Evolutionary conservation across 192 early-diverging fungal species (phyloP).

Genomic region (Chytriomyces hyalinus): DNA sequence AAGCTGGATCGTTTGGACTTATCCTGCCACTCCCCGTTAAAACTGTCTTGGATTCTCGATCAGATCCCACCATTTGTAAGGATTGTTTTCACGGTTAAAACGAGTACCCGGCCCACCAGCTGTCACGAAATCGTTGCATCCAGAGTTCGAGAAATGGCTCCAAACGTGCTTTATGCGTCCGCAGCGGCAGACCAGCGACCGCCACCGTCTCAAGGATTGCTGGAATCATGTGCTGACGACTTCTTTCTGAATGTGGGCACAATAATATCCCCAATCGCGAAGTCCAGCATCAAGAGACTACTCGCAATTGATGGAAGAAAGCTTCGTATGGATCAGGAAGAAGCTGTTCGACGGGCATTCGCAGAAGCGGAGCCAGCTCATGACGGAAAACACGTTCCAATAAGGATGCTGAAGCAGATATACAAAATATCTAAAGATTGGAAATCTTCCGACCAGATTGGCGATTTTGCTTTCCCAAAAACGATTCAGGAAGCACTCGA

Average conservation of each 20-base stretch:
- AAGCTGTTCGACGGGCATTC: slow-evolving; percentile 5
- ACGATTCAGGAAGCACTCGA: slow-evolving; percentile 16
- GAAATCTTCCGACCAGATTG: slow-evolving; percentile 8
- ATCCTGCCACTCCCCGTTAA: background rate
- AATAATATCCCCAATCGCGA: slow-evolving; percentile 19
- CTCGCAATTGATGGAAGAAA: slow-evolving; percentile 24
- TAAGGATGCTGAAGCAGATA: slow-evolving; percentile 18
- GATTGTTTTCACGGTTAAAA: slow-evolving; percentile 3
- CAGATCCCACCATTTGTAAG: slow-evolving; percentile 18
- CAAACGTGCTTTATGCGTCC: background rate
- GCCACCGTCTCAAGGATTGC: slow-evolving; percentile 7
- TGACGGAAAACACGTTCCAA: background rate
- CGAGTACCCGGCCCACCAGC: background rate
- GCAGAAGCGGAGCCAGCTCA: background rate
- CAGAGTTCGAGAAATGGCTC: slow-evolving; percentile 10
- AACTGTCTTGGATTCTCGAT: slow-evolving; percentile 32
- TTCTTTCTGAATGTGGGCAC: slow-evolving; percentile 20
- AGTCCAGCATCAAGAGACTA: slow-evolving; percentile 19
- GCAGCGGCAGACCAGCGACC: background rate
- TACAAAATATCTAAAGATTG: slow-evolving; percentile 22
- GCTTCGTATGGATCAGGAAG: slow-evolving; percentile 15
- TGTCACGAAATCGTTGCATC: background rate
- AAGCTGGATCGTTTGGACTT: slow-evolving; percentile 12
- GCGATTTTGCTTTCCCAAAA: slow-evolving; percentile 11
- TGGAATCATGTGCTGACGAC: slow-evolving; percentile 4